phyloP scores from a whole-genome alignment of 176 grass and related monocot genomes.

The Cymbopogon citratus region DNA sequence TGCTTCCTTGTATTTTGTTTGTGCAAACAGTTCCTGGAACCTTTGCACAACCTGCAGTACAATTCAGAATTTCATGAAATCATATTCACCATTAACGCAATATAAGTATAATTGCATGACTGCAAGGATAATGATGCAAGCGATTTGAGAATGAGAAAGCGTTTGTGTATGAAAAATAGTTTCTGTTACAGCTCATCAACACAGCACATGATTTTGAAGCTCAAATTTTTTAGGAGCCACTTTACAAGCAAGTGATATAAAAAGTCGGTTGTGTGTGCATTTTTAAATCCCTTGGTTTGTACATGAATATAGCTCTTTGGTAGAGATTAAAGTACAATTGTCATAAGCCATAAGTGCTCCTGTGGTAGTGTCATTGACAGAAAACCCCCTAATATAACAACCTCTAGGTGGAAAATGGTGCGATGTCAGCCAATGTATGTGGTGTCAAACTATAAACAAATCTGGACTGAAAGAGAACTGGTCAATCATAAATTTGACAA shows the following conservation, averaged over 20 bases:
- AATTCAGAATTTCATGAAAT: constrained; percentile 16
- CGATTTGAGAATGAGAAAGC: not conserved
- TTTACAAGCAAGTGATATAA: not conserved
- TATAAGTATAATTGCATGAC: not conserved
- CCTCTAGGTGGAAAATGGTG: not conserved
- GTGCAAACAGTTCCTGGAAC: constrained; percentile 91
- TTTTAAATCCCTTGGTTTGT: not conserved
- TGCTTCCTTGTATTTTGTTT: constrained; percentile 98
- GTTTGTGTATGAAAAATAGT: not conserved
- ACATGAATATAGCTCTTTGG: not conserved
- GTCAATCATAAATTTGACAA: not conserved
- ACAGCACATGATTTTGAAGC: not conserved
- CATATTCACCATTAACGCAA: not conserved
- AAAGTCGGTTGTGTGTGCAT: not conserved
- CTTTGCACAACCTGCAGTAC: constrained; percentile 89
- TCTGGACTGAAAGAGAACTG: not conserved
- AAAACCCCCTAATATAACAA: not conserved
- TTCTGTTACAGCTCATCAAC: not conserved
- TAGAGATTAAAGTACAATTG: not conserved
- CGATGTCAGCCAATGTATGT: not conserved
- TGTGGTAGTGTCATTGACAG: not conserved
- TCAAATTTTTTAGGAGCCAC: not conserved
- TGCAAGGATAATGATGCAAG: not conserved
- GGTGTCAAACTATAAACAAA: not conserved
- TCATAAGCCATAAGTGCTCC: not conserved